Evolutionary conservation across 2,329 filamentous ascomycete species (phyloP).

Genomic region (Neonectria neomacrospora): DNA sequence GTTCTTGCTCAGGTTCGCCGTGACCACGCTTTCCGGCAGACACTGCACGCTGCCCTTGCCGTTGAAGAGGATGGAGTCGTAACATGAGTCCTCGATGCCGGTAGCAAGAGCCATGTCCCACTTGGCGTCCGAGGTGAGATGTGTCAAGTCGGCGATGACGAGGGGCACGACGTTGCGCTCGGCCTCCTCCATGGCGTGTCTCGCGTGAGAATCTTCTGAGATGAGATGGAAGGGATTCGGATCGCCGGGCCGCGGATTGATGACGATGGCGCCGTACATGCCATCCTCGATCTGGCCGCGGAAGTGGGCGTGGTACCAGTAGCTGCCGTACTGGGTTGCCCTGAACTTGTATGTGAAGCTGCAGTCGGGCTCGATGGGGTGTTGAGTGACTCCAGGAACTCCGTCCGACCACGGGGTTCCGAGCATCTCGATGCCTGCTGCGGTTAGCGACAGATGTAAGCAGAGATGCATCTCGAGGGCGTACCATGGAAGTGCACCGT

Average conservation of each 20-base stretch:
- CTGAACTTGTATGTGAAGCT: conserved; percentile 65
- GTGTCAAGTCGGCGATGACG: conserved; percentile 66
- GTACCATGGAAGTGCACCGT: conserved; percentile 63
- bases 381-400: conserved; percentile 66
- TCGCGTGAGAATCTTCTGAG: conserved; percentile 45
- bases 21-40: conserved; percentile 56
- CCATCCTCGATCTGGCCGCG: conserved; percentile 69
- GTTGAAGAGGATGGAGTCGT: conserved; percentile 70
- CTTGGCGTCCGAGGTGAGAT: conserved; percentile 61
- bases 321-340: conserved; percentile 67
- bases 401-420: conserved; percentile 70
- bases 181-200: conserved; percentile 60
- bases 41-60: conserved; percentile 69
- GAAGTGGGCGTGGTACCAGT: conserved; percentile 71
- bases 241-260: conserved; percentile 51
- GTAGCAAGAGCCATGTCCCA: conserved; percentile 57
- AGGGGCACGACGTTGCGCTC: conserved; percentile 59
- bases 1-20: conserved; percentile 47
- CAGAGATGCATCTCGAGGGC: not conserved
- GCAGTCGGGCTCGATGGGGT: conserved; percentile 59
- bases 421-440: conserved; percentile 59
- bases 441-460: not conserved
- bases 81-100: conserved; percentile 64
- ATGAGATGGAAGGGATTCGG: conserved; percentile 63
- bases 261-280: conserved; percentile 65